Base-by-base conservation (phyloP, 768 basidiomycete species). In the Clavulina sp. region DNA sequence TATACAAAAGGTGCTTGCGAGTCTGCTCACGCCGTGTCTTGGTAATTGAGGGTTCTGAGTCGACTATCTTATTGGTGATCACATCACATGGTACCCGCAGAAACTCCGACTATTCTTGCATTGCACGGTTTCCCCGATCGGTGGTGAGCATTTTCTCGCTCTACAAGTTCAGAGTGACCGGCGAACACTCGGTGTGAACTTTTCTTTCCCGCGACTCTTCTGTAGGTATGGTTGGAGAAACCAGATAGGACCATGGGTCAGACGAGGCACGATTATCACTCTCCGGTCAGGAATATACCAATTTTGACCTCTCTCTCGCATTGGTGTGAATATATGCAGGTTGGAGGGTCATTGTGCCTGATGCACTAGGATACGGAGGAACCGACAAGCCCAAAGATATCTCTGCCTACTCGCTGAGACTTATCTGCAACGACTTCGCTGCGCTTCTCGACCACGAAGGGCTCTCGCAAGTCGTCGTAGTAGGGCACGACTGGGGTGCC, bases 401-500 rank as follows among this genome's bases (percentile, higher is more conserved):
- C 9, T 61, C 66, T 7, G 69, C 74, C 41, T 84, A 83, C 60
- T 69, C 79, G 4, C 74, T 73, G 2, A 77, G 77, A 61, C 71
- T 64, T 33, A 68, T 81, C 1, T 73, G 72, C 50, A 68, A 69
- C 40, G 84, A 86, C 60, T 68, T 85, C 26, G 73, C 71, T 16
- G 80, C 78, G 2, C 64, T 85, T 23, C 64, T 86, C 28, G 80
- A 84, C 53, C 54, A 70, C 19, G 61, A 9, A 24, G 26, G 26
- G 13, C 13, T 38, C 13, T 21, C 32, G 4, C 48, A 44, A 24
- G 56, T 56, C 3, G 69, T 83, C 7, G 64, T 85, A 52, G 69
- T 85, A 52, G 85, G 82, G 0, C 85, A 87, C 58, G 85, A 88
- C 58, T 87, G 84, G 84, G 85, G 85, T 4, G 67, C 80, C 2